These are phyloP conservation scores for Cyclotella kingstonii DNA, from an alignment of 108 stramenopile genomes.

Conservation along the genomic window DNA sequence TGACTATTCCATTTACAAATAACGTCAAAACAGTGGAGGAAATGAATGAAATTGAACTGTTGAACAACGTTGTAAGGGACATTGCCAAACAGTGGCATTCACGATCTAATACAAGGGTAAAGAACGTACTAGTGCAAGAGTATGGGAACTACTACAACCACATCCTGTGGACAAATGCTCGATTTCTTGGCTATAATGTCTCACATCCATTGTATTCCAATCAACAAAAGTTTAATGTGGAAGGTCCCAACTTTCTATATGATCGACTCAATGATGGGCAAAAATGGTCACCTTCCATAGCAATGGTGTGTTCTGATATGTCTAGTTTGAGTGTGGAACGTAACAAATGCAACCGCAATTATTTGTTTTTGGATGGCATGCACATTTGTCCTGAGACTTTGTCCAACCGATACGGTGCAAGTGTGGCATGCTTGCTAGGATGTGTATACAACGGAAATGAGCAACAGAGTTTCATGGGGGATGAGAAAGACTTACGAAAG, in stretches of 20 bases:
- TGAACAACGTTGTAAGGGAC: constrained; percentile 19
- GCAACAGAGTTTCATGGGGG: neutral
- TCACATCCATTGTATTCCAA: constrained; percentile 12
- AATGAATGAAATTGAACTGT: constrained; percentile 7
- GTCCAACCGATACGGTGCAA: constrained; percentile 33
- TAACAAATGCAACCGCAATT: constrained; percentile 26
- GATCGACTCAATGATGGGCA: constrained; percentile 17
- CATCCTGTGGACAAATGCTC: constrained; percentile 36
- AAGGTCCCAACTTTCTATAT: constrained; percentile 26
- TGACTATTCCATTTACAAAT: constrained; percentile 45
- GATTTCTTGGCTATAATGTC: constrained; percentile 24
- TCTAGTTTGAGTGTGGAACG: neutral
- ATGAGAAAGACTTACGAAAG: neutral
- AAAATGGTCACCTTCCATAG: neutral
- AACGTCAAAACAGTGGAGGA: constrained; percentile 40
- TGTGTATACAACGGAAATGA: constrained; percentile 41
- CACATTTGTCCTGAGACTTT: constrained; percentile 48
- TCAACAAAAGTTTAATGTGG: constrained; percentile 13
- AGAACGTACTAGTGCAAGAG: constrained; percentile 33
- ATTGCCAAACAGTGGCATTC: constrained; percentile 26
- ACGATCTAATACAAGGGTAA: constrained; percentile 7
- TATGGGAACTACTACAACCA: constrained; percentile 30
- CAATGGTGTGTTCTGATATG: neutral
- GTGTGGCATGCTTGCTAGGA: constrained; percentile 39
- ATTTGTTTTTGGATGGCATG: constrained; percentile 42